Evolutionary conservation across 441 rosid genomes (phyloP), one percentile per base, ranked within the genome.

Genomic region (Oxalis stricta): DNA sequence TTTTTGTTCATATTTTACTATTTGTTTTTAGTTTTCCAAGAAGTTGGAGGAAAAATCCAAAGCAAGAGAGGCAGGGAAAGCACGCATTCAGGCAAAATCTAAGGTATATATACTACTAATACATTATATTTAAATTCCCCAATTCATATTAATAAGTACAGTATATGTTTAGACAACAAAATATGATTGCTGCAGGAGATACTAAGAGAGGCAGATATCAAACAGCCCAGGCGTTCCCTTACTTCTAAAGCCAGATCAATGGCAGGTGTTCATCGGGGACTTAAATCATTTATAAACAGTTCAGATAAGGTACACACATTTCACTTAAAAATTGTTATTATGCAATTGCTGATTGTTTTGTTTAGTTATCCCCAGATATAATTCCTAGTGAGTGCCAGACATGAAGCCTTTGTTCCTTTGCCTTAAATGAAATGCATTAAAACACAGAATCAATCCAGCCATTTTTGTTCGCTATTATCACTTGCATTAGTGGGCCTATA

Each of bases 201-300:
- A n/a, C n/a, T n/a, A 34, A 75, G 53, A 66, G 84, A 55, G 46
- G 55, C 53, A 28, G 92, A 71, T 52, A 56, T 40, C 22, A 72
- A 64, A 66, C 62, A 54, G 9, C 37, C 42, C 21, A 69, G 74
- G 36, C 76, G 71, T 29, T 61, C 63, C 58, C 52, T 58, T 33
- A 61, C 55, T 60, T 55, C 56, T 46, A 85, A 68, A 70, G 66
- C 84, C 44, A 57, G 61, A n/a, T 65, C 76, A 11, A 15, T 60
- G 56, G 75, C 74, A 34, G 61, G 77, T 33, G 66, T 74, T 51
- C 60, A 66, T 50, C 64, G 37, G 3, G 61, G 65, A 52, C 69
- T 56, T 32, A 70, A 51, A 45, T 19, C 41, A 33, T 60, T 68
- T 10, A 71, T 71, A 58, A 35, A 52, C 50, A 58, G 70, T 61